Conservation (phyloP, 192 early-diverging fungal genomes). For the Dissophora globulifera region DNA sequence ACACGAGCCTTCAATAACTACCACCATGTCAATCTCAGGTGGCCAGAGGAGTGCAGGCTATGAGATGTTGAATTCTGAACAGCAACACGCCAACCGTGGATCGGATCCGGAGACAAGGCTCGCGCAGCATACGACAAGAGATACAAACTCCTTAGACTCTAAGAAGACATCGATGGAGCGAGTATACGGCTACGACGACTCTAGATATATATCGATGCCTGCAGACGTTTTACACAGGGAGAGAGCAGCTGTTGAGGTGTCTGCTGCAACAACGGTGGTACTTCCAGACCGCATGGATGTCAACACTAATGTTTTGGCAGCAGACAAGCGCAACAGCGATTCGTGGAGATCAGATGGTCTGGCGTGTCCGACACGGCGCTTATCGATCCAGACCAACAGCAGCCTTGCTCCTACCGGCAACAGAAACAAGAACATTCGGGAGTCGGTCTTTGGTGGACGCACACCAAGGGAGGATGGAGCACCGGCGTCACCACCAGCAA, state of each 20-base stretch:
- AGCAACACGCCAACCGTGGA: not conserved
- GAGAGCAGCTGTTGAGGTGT: constrained; percentile 5
- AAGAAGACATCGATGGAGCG: constrained; percentile 29
- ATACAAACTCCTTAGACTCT: constrained; percentile 12
- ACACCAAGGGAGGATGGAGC: constrained; percentile 23
- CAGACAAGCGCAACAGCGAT: not conserved
- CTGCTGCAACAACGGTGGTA: constrained; percentile 15
- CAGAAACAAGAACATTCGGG: constrained; percentile 22
- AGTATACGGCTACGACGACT: not conserved
- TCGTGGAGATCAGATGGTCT: constrained; percentile 17
- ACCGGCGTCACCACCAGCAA: constrained; percentile 4
- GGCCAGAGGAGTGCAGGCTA: constrained; percentile 12
- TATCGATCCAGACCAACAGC: constrained; percentile 9
- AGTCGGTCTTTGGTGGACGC: constrained; percentile 51
- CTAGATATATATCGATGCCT: not conserved
- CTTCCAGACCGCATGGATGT: constrained; percentile 17
- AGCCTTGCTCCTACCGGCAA: not conserved
- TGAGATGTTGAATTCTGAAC: constrained; percentile 4
- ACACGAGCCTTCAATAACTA: constrained; percentile 30
- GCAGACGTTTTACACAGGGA: not conserved
- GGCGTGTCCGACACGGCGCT: not conserved
- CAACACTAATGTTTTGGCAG: too few relatives aligned
- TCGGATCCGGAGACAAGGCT: constrained; percentile 23
- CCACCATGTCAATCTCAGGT: constrained; percentile 2
- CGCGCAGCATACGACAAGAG: constrained; percentile 24